Conservation (phyloP, 208 protist species). For the Phytomonas serpens region DNA sequence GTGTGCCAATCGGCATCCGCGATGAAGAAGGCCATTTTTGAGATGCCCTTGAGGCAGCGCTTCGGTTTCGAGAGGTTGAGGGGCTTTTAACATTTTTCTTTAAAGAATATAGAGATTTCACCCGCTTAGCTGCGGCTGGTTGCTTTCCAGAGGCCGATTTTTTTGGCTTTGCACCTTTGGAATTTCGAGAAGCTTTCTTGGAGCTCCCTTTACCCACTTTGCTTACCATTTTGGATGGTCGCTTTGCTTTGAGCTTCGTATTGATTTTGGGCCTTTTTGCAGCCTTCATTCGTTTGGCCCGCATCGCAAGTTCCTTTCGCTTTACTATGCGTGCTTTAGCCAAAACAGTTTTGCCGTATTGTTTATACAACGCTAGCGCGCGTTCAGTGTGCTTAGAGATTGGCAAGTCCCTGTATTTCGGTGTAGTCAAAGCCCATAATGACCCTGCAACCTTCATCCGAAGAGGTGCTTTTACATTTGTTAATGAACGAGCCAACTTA, state of each 20-base stretch:
- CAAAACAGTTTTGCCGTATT: not conserved
- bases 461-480: not conserved
- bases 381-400: not conserved
- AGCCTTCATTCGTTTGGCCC: not conserved
- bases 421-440: slow-evolving; percentile 17
- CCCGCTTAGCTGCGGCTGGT: not conserved
- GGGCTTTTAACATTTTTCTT: too few relatives aligned
- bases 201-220: not conserved
- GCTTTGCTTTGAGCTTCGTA: not conserved
- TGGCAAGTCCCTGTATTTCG: slow-evolving; percentile 1
- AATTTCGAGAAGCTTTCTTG: not conserved
- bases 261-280: not conserved
- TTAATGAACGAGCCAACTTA: slow-evolving; percentile 7
- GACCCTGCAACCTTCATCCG: slow-evolving; percentile 14
- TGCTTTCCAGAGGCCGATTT: not conserved
- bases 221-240: not conserved
- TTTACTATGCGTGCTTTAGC: not conserved
- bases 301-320: not conserved
- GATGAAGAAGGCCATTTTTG: not conserved
- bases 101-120: too few relatives aligned
- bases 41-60: not conserved
- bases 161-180: not conserved
- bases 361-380: not conserved
- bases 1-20: not conserved
- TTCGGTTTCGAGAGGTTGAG: not conserved